These are phyloP conservation scores for Suillus subalutaceus DNA, from an alignment of 768 basidiomycete species.

Conservation along the genomic window DNA sequence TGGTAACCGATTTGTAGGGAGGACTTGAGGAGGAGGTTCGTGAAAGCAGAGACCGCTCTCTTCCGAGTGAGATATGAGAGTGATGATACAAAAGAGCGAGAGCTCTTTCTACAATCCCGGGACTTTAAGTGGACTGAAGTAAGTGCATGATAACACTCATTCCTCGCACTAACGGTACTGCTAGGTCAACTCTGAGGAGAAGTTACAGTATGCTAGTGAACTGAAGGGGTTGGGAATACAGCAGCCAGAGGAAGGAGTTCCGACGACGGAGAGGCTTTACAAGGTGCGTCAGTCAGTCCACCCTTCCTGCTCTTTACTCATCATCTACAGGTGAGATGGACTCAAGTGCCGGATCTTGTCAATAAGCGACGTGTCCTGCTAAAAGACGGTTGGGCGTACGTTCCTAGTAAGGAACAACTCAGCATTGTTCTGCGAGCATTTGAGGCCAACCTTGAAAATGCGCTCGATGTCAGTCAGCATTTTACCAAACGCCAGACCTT, in stretches of 20 bases:
- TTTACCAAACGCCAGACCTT: not conserved
- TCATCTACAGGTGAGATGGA: slow-evolving; percentile 87
- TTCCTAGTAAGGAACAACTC: slow-evolving; percentile 73
- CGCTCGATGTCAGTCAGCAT: slow-evolving; percentile 62
- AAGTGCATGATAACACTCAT: slow-evolving; percentile 19
- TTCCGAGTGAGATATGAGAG: slow-evolving; percentile 82
- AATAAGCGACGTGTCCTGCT: slow-evolving; percentile 80
- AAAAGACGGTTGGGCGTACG: slow-evolving; percentile 84
- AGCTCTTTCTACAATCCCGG: slow-evolving; percentile 63
- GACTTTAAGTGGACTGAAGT: slow-evolving; percentile 71
- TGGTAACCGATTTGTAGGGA: slow-evolving; percentile 54
- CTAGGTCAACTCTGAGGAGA: slow-evolving; percentile 66
- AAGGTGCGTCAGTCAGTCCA: slow-evolving; percentile 53
- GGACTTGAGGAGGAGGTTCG: slow-evolving; percentile 84
- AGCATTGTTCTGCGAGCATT: slow-evolving; percentile 91
- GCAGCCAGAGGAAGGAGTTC: not conserved
- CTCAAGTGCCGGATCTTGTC: slow-evolving; percentile 90
- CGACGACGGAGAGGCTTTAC: slow-evolving; percentile 48
- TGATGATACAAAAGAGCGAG: slow-evolving; percentile 58
- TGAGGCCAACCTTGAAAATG: slow-evolving; percentile 66
- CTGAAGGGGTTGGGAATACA: slow-evolving; percentile 41
- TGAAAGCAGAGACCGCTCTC: slow-evolving; percentile 85
- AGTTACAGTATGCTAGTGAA: slow-evolving; percentile 45
- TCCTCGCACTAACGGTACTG: slow-evolving; percentile 9
- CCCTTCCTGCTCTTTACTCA: not conserved